Conservation (phyloP, 331 rosid species). For the Erythrophleum ivorense region DNA sequence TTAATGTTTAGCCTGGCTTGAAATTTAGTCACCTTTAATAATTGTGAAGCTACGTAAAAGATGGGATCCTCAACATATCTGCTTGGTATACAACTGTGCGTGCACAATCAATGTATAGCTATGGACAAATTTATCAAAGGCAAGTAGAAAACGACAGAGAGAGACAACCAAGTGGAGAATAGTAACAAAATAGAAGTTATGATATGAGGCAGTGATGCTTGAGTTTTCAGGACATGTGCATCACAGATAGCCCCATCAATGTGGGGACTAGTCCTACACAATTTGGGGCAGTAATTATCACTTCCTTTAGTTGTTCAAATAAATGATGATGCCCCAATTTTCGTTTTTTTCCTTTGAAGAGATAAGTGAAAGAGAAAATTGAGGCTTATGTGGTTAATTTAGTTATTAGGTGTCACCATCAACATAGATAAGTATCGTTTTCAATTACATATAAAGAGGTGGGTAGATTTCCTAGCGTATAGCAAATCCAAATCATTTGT, state of each 20-base stretch:
- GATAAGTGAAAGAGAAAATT: background rate
- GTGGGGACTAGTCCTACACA: background rate
- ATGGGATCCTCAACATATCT: too few relatives aligned
- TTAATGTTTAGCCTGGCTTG: too few relatives aligned
- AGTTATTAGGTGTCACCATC: background rate
- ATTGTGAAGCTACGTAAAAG: background rate
- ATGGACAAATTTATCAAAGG: background rate
- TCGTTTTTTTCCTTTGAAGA: background rate
- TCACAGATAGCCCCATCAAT: background rate
- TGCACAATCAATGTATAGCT: background rate
- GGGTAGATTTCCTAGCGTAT: background rate
- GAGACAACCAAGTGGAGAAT: conserved; percentile 10
- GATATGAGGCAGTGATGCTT: background rate
- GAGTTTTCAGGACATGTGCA: background rate
- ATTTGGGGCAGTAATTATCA: background rate
- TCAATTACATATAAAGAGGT: background rate
- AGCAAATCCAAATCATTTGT: background rate
- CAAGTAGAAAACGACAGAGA: background rate
- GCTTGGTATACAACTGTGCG: too few relatives aligned
- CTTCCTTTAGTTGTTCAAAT: background rate
- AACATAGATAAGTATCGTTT: background rate
- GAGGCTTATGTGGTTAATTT: background rate
- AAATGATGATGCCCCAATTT: background rate
- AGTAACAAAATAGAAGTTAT: background rate
- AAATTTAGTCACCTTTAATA: background rate